Conservation (phyloP, 2,329 filamentous ascomycete species). For the Harringtonia lauricola region DNA sequence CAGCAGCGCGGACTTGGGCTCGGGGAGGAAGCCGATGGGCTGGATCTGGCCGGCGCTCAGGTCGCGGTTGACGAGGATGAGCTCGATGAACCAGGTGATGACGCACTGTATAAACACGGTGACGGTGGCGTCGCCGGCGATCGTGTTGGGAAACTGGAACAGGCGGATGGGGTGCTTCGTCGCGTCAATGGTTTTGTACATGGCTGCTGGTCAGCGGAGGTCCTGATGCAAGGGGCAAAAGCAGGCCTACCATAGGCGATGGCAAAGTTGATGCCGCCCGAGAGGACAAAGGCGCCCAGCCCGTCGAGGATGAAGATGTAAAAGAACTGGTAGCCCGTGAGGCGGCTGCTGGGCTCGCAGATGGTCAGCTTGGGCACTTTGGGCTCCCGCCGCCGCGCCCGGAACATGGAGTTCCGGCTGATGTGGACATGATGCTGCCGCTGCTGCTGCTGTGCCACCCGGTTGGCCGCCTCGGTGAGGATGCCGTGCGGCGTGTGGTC, state of each 20-base stretch:
- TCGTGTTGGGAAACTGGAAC: slow-evolving; percentile 38
- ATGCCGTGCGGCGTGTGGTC: slow-evolving; percentile 3
- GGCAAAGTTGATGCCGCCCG: slow-evolving; percentile 39
- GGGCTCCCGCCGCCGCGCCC: slow-evolving; percentile 1
- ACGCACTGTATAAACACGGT: slow-evolving; percentile 40
- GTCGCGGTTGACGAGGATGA: slow-evolving; percentile 34
- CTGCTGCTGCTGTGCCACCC: not conserved
- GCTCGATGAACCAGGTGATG: slow-evolving; percentile 40
- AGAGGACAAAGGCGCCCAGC: slow-evolving; percentile 33
- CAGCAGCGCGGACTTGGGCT: slow-evolving; percentile 21
- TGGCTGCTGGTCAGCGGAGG: slow-evolving; percentile 23
- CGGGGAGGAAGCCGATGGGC: slow-evolving; percentile 31
- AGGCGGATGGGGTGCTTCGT: slow-evolving; percentile 29
- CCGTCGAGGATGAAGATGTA: slow-evolving; percentile 38
- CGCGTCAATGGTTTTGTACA: slow-evolving; percentile 31
- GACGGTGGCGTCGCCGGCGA: slow-evolving; percentile 37
- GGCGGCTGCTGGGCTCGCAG: slow-evolving; percentile 22
- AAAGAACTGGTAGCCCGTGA: slow-evolving; percentile 33
- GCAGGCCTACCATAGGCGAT: slow-evolving; percentile 34
- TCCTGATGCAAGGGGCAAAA: slow-evolving; percentile 3
- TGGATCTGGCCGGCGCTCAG: slow-evolving; percentile 31
- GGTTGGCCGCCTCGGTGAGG: slow-evolving; percentile 9
- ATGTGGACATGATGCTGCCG: not conserved
- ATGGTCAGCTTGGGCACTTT: slow-evolving; percentile 11
- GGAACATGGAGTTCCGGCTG: not conserved